Evolutionary conservation across 495 filamentous ascomycete genomes (phyloP).

Genomic region (Hyaloscypha hepaticicola): DNA sequence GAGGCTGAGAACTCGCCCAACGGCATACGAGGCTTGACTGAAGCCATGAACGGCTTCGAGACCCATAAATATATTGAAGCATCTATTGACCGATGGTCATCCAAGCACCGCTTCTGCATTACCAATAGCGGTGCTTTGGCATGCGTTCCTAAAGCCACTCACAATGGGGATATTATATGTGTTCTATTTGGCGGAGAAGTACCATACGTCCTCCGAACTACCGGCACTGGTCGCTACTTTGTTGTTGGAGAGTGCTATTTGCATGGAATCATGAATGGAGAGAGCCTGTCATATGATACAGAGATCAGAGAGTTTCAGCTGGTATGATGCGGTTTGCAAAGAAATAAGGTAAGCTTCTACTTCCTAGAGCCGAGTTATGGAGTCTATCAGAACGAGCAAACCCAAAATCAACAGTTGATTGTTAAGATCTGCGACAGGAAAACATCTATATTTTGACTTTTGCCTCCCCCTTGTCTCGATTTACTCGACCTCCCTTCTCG

Average conservation of each 20-base stretch:
- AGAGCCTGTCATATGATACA: constrained; percentile 12
- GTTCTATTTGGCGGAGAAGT: constrained; percentile 33
- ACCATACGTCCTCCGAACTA: constrained; percentile 29
- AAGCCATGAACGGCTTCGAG: not conserved
- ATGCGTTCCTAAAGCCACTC: constrained; percentile 3
- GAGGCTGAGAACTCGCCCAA: not conserved
- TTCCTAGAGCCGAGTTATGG: no score
- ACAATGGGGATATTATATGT: constrained; percentile 30
- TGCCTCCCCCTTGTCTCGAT: no score
- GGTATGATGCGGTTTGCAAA: no score
- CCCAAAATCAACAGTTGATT: no score
- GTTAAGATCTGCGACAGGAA: no score
- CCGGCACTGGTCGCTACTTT: not conserved
- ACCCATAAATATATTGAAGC: constrained; percentile 4
- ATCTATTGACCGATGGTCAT: constrained; percentile 7
- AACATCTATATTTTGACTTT: no score
- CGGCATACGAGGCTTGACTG: not conserved
- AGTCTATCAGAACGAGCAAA: no score
- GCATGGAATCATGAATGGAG: constrained; percentile 24
- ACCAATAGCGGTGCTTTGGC: constrained; percentile 3
- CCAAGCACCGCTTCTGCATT: constrained; percentile 7
- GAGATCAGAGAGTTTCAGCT: constrained; percentile 7
- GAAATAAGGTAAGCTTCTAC: no score
- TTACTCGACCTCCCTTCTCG: not conserved
- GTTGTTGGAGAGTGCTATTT: constrained; percentile 24